Base-by-base conservation (phyloP, 306 rosid genomes). In the Ochetophila trinervis region DNA sequence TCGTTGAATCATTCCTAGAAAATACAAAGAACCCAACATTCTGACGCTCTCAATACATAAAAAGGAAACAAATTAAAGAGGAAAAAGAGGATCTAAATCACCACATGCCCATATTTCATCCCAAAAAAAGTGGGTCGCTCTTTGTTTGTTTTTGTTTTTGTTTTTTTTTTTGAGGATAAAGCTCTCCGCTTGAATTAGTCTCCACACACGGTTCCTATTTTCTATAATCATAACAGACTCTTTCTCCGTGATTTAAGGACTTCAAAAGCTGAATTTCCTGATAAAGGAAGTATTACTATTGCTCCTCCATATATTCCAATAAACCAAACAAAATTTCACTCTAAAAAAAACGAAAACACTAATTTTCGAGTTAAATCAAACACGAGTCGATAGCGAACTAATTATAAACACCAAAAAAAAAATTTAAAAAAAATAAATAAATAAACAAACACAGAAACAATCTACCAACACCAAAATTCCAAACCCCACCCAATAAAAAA, bases 191-290 rank as follows among this genome's bases (percentile, higher is more conserved):
- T 77, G 79, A 74, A 89, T 74, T 85, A 57, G 74, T 84, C 88
- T 86, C 85, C 88, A 68, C 88, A 79, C 79, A 65, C 72, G 63
- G 52, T 71, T 65, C 53, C 52, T 17, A 54, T n/a, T 51, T 65
- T 24, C 74, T 66, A 60, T 65, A 53, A 49, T 66, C 20, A 69
- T 18, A 54, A 68, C 23, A 59, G 74, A 65, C 84, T 66, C 67
- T 50, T 32, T 78, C 85, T 74, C 94, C 96, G 81, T 63, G 62
- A 77, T 79, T 81, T 76, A 74, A 80, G 86, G 84, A 44, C 82
- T 58, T 50, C 66, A 62, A 65, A 64, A 82, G 66, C 79, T 71
- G 76, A 86, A 62, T 23, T 57, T 34, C 45, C 70, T 69, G 67
- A 34, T 11, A 69, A 22, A 62, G 34, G 44, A 66, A 69, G 23